A percentile compares a stretch with the other conserved stretches of the same genome.
These are phyloP conservation scores for Calonectria naviculata DNA, from an alignment of 2,329 filamentous ascomycete genomes.

Conservation along the genomic window DNA sequence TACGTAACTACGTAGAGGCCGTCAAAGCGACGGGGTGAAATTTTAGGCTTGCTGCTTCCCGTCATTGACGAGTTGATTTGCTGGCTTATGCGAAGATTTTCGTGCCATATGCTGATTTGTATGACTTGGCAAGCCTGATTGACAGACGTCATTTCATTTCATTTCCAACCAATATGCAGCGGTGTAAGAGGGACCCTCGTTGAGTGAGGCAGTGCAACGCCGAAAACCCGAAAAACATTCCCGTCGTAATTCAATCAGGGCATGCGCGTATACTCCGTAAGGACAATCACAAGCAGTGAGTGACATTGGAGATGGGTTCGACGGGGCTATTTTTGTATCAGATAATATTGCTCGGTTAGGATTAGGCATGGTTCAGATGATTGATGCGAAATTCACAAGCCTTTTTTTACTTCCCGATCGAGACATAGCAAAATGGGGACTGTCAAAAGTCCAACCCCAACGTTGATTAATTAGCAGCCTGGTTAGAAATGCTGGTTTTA, in stretches of 20 bases:
- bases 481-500: background rate
- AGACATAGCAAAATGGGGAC: background rate
- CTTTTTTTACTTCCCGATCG: background rate
- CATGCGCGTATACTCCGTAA: slow-evolving; percentile 3
- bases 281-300: background rate
- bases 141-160: background rate
- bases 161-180: slow-evolving; percentile 2
- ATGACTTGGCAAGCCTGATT: background rate
- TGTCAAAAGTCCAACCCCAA: background rate
- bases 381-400: background rate
- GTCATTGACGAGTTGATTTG: background rate
- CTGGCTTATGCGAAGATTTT: background rate
- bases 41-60: background rate
- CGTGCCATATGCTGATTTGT: background rate
- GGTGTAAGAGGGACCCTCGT: background rate
- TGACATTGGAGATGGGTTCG: background rate
- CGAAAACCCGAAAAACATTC: background rate
- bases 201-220: slow-evolving; percentile 9
- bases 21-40: background rate
- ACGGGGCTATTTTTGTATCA: background rate
- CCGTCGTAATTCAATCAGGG: slow-evolving; percentile 1
- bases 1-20: slow-evolving; percentile 1
- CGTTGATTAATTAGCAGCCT: background rate
- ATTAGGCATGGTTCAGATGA: background rate
- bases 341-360: background rate